Evolutionary conservation across 2,329 filamentous ascomycete genomes (phyloP), one percentile per base, ranked within the genome.

Genomic region (Aspergillus melleus): DNA sequence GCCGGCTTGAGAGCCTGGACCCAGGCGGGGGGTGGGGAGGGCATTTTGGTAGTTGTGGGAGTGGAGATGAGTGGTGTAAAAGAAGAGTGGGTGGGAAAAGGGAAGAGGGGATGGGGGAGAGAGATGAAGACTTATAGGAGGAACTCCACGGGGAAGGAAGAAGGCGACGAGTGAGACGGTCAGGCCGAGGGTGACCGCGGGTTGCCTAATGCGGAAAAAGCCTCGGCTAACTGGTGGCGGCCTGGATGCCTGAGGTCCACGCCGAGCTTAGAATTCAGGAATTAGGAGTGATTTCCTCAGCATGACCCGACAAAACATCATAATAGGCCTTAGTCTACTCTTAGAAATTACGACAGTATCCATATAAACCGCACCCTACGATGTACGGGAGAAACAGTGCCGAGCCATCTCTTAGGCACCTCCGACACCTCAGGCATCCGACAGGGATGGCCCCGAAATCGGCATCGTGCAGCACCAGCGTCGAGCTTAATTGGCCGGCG

Each of bases 1-100:
- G 88, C 81, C 39, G 87, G 87, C 79, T 83, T 86, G 65, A 90
- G 79, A 66, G 84, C 81, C 74, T 87, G 86, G 67, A 90, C 88
- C 88, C 88, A 90, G 74, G 83, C 79, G 44, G 85, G 85, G 66
- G 81, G 75, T 61, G 77, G 72, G 62, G 75, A 71, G 26, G 72
- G 70, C 76, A 77, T 77, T 24, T 50, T 46, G 51, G 42, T 39
- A 10, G 19, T 42, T 29, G 26, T 29, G 8, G 26, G 26, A 29
- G 39, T 44, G 16, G 52, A 19, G 22, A 30, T 29, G 26, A 32
- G 39, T 10, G 52, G 39, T 26, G n/a, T 11, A 29, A 24, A 53
- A 8, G 12, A 44, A 16, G n/a, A 16, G 20, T n/a, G 36, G 2
- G 12, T 10, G 24, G 22, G 32, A 20, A 47, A 11, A n/a, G 29